Conservation (phyloP, 2,329 filamentous ascomycete species). For the Emericellopsis atlantica region DNA sequence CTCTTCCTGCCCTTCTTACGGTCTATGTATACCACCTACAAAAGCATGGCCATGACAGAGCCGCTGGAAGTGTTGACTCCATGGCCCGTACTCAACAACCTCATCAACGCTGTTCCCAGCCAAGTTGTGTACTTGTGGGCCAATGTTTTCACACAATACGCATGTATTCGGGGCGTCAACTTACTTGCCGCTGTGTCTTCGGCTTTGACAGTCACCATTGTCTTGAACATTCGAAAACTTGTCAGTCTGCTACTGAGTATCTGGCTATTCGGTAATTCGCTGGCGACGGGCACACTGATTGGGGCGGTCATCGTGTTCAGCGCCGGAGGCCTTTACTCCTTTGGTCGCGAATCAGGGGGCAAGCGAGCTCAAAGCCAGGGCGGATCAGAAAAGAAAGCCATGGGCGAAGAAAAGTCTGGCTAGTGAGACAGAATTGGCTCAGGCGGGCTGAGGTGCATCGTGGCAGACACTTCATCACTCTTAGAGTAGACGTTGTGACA, state of each 20-base stretch:
- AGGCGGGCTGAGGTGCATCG: too few relatives aligned
- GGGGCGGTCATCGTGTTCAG: slow-evolving; percentile 82
- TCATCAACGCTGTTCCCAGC: slow-evolving; percentile 35
- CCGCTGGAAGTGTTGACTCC: slow-evolving; percentile 16
- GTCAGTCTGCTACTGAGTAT: slow-evolving; percentile 86
- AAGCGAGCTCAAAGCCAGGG: slow-evolving; percentile 8
- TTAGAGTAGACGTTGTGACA: too few relatives aligned
- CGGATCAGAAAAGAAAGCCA: slow-evolving; percentile 1
- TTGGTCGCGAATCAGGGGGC: slow-evolving; percentile 17
- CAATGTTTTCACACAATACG: slow-evolving; percentile 83
- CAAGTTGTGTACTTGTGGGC: slow-evolving; percentile 59
- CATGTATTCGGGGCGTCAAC: slow-evolving; percentile 93
- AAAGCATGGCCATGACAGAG: slow-evolving; percentile 49
- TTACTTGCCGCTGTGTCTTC: slow-evolving; percentile 80
- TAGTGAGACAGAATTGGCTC: too few relatives aligned
- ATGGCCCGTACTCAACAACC: not conserved
- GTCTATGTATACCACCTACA: slow-evolving; percentile 51
- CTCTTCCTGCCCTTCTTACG: slow-evolving; percentile 63
- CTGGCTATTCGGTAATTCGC: slow-evolving; percentile 80
- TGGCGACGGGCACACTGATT: slow-evolving; percentile 63
- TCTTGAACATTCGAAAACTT: slow-evolving; percentile 88
- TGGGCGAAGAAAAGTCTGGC: not conserved
- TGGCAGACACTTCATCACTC: too few relatives aligned
- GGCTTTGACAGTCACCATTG: slow-evolving; percentile 90
- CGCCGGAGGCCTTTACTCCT: slow-evolving; percentile 80